Percentiles rank a stretch among this genome's conserved stretches.
Evolutionary conservation across 805 yeast genomes (phyloP).

Genomic region (Saccharomycopsis oosterbeekiorum): DNA sequence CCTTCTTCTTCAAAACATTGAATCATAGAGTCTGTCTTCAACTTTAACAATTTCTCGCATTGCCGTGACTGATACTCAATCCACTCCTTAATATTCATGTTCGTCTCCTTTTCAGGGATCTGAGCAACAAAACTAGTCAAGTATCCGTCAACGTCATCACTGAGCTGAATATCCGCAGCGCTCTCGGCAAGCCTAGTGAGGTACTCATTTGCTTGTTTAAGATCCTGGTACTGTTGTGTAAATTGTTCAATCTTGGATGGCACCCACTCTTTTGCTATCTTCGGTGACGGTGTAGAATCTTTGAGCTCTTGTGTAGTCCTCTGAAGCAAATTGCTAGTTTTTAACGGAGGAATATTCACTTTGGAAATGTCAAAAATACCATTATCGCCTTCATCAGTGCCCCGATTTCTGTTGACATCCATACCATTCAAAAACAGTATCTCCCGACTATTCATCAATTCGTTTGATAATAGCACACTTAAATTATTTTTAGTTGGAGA

Average conservation of each 20-base stretch:
- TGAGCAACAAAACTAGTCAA: constrained; percentile 53
- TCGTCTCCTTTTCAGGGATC: constrained; percentile 60
- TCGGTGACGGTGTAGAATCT: not conserved
- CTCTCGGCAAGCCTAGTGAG: constrained; percentile 5
- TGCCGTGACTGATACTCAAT: constrained; percentile 43
- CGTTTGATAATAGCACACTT: too few species aligned
- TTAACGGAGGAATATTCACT: not conserved
- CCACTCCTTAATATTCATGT: constrained; percentile 69
- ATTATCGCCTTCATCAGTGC: not conserved
- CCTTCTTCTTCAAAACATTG: constrained; percentile 39
- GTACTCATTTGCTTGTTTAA: constrained; percentile 14
- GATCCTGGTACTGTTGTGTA: constrained; percentile 10
- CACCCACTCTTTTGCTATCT: constrained; percentile 3
- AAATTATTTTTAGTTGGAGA: not conserved
- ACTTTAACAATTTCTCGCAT: constrained; percentile 39
- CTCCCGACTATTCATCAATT: too few species aligned
- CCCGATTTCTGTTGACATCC: too few species aligned
- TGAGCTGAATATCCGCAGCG: constrained; percentile 27
- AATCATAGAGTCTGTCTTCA: constrained; percentile 39
- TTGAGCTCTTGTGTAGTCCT: not conserved
- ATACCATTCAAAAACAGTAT: too few species aligned
- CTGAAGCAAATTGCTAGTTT: not conserved
- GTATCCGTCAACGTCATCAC: constrained; percentile 58
- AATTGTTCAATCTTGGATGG: not conserved
- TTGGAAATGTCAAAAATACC: not conserved